phyloP scores from a whole-genome alignment of 768 basidiomycete species.

The Suillus subalutaceus region DNA sequence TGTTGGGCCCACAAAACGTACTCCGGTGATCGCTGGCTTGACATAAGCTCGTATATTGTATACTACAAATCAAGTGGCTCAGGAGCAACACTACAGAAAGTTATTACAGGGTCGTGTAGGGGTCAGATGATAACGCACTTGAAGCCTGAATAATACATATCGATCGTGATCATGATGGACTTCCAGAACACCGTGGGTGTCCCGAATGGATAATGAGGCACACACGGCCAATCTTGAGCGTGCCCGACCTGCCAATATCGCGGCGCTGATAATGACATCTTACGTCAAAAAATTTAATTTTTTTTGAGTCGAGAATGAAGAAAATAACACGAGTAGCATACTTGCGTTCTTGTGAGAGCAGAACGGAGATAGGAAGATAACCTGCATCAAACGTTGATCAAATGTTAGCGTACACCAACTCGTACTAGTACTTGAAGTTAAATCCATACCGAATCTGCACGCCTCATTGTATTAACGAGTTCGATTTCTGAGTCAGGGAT shows the following conservation, averaged over 20 bases:
- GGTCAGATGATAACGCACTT: background rate
- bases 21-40: background rate
- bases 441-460: background rate
- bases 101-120: constrained; percentile 1
- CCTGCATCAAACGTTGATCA: background rate
- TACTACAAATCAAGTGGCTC: no score
- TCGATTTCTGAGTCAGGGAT: background rate
- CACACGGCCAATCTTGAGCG: background rate
- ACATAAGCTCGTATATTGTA: background rate
- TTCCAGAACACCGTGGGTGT: background rate
- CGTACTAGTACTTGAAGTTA: background rate
- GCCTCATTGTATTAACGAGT: background rate
- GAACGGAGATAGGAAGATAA: background rate
- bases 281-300: background rate
- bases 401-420: background rate
- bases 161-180: background rate
- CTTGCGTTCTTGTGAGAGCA: background rate
- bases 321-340: background rate
- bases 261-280: background rate
- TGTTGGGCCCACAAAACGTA: background rate
- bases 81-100: background rate
- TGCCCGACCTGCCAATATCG: background rate
- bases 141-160: background rate
- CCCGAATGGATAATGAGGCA: background rate
- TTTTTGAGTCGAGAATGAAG: background rate